phyloP scores from a whole-genome alignment of 306 rosid species.

The barrel medic (Medicago truncatula) region DNA sequence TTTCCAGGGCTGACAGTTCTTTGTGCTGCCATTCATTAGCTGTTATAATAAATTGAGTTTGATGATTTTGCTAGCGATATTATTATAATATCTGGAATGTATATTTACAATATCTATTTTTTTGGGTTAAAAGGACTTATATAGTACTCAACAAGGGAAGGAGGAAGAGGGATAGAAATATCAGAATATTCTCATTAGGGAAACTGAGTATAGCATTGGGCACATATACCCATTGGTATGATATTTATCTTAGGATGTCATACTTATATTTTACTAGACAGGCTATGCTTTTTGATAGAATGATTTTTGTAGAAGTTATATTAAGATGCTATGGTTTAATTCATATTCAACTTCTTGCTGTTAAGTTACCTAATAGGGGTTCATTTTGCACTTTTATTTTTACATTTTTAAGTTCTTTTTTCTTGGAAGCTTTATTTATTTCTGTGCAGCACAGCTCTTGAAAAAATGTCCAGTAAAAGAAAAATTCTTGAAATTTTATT shows the following conservation, averaged over 20 bases:
- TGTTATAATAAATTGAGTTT: slow-evolving; percentile 24
- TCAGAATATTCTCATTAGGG: background rate
- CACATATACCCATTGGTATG: no score
- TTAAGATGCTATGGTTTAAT: background rate
- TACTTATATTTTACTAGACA: no score
- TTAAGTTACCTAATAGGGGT: background rate
- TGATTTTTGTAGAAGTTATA: no score
- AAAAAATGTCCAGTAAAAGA: background rate
- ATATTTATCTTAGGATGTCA: no score
- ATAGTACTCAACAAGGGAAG: background rate
- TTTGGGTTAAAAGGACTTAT: slow-evolving; percentile 10
- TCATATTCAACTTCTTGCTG: background rate
- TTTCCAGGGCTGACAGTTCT: background rate
- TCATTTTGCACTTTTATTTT: background rate
- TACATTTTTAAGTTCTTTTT: background rate
- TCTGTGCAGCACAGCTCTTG: background rate
- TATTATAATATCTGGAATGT: slow-evolving; percentile 7
- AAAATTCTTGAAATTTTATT: no score
- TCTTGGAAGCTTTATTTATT: no score
- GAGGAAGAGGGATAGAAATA: background rate
- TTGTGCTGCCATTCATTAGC: slow-evolving; percentile 21
- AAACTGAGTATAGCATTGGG: no score
- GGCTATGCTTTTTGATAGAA: background rate
- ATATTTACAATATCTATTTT: slow-evolving; percentile 29
- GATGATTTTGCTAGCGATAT: slow-evolving; percentile 35